Evolutionary conservation across 2,329 filamentous ascomycete genomes (phyloP).

Genomic region (Ambrosiella cleistominuta): DNA sequence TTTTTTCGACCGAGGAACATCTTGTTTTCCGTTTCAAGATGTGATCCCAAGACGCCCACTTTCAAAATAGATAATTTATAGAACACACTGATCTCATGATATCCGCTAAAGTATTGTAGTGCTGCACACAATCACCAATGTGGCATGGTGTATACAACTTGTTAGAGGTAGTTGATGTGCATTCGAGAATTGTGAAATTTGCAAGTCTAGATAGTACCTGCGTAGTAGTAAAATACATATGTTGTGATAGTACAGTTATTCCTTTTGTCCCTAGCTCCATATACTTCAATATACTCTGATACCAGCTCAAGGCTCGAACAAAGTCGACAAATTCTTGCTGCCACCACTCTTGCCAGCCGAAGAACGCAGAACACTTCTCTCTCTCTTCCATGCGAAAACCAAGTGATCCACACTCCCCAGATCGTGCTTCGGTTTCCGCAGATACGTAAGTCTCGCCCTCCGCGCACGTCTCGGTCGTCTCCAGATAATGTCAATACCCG

Average conservation of each 20-base stretch:
- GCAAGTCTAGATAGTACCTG: background rate
- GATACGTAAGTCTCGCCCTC: conserved; percentile 74
- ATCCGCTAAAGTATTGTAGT: too few relatives aligned
- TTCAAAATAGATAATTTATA: background rate
- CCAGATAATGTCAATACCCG: conserved; percentile 87
- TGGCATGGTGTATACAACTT: too few relatives aligned
- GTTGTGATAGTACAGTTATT: background rate
- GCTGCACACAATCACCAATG: background rate
- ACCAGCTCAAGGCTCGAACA: conserved; percentile 12
- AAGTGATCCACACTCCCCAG: conserved; percentile 70
- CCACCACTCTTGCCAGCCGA: conserved; percentile 11
- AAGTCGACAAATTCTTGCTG: conserved; percentile 13
- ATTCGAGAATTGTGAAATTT: background rate
- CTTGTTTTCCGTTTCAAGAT: background rate
- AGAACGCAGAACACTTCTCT: conserved; percentile 23
- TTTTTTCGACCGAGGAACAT: background rate
- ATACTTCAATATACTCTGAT: background rate
- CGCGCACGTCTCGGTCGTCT: conserved; percentile 67
- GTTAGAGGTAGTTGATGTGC: background rate
- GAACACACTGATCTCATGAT: background rate
- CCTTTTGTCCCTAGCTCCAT: background rate
- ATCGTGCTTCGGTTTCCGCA: conserved; percentile 77
- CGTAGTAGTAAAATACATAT: background rate
- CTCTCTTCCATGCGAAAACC: conserved; percentile 38
- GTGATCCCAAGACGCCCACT: background rate